Evolutionary conservation across 768 basidiomycete species (phyloP).

Genomic region (Calocybe indica): DNA sequence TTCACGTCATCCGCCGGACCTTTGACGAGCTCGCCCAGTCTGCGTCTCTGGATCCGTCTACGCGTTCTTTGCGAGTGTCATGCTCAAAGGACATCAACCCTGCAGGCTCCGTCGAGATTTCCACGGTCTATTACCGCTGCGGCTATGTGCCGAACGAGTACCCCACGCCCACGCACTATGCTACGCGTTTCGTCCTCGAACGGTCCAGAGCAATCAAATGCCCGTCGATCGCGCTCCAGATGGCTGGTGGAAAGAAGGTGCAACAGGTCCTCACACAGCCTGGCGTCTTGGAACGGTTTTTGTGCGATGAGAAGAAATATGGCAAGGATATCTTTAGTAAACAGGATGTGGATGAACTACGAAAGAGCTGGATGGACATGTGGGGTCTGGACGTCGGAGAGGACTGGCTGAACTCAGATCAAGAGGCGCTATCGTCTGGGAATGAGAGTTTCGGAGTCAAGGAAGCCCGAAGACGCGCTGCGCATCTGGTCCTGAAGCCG

Average conservation of each 20-base stretch:
- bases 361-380: slow-evolving; percentile 84
- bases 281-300: slow-evolving; percentile 69
- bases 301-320: slow-evolving; percentile 36
- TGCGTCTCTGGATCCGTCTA: slow-evolving; percentile 46
- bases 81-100: slow-evolving; percentile 26
- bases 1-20: slow-evolving; percentile 71
- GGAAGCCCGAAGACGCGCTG: slow-evolving; percentile 43
- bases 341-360: slow-evolving; percentile 45
- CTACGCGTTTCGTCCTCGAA: slow-evolving; percentile 74
- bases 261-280: slow-evolving; percentile 81
- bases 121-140: slow-evolving; percentile 86
- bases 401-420: slow-evolving; percentile 26
- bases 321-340: slow-evolving; percentile 22
- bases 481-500: slow-evolving; percentile 82
- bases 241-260: slow-evolving; percentile 95
- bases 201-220: slow-evolving; percentile 87
- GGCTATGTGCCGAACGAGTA: slow-evolving; percentile 86
- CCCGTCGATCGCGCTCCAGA: slow-evolving; percentile 82
- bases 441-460: slow-evolving; percentile 36
- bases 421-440: slow-evolving; percentile 16
- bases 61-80: slow-evolving; percentile 37
- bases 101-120: slow-evolving; percentile 54
- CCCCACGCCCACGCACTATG: slow-evolving; percentile 57
- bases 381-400: slow-evolving; percentile 67
- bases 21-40: slow-evolving; percentile 59